Evolutionary conservation across 768 basidiomycete genomes (phyloP).

Genomic region (Lactarius evosmus): DNA sequence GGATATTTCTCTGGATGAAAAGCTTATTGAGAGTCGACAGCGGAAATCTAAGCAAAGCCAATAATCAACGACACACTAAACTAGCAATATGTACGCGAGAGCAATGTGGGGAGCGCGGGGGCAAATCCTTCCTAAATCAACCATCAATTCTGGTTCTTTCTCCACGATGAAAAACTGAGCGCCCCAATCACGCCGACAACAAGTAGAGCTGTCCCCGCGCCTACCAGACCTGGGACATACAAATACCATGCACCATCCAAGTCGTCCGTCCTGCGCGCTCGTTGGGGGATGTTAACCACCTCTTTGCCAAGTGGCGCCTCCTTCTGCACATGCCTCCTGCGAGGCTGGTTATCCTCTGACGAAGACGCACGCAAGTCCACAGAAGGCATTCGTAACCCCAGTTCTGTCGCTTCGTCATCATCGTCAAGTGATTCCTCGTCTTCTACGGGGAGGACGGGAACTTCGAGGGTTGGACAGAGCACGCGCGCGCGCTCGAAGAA

Average conservation of each 20-base stretch:
- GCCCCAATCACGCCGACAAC: conserved; percentile 78
- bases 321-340: conserved; percentile 28
- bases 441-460: conserved; percentile 61
- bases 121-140: conserved; percentile 17
- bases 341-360: conserved; percentile 30
- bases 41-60: conserved; percentile 19
- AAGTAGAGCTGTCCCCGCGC: conserved; percentile 78
- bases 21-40: conserved; percentile 2
- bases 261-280: conserved; percentile 53
- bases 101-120: neutral
- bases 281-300: conserved; percentile 17
- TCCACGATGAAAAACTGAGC: conserved; percentile 61
- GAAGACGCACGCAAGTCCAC: conserved; percentile 42
- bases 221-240: conserved; percentile 73
- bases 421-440: conserved; percentile 31
- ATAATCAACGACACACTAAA: conserved; percentile 19
- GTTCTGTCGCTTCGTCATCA: conserved; percentile 29
- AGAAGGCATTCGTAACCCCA: conserved; percentile 66
- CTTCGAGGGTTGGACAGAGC: conserved; percentile 61
- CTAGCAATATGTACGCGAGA: conserved; percentile 15
- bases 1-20: neutral
- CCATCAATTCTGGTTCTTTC: conserved; percentile 35
- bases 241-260: conserved; percentile 76
- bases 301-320: conserved; percentile 17
- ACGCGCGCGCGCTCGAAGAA: conserved; percentile 69